Evolutionary conservation across 768 basidiomycete genomes (phyloP).

Genomic region (Inosperma sp.): DNA sequence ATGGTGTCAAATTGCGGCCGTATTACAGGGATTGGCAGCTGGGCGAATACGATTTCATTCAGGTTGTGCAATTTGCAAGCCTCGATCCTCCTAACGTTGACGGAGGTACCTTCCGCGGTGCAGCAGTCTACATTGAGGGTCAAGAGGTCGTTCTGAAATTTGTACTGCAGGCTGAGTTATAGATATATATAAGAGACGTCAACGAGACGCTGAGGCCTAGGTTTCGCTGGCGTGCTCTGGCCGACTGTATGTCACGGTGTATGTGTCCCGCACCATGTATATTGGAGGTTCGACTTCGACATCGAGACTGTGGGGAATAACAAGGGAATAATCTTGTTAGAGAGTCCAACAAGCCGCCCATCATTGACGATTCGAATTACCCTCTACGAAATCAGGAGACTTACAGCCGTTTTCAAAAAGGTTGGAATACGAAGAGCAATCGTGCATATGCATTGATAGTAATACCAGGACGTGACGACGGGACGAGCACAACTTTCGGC

Average conservation of each 20-base stretch:
- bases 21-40: not conserved
- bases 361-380: not conserved
- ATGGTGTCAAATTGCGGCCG: not conserved
- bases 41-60: not conserved
- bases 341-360: not conserved
- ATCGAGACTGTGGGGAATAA: not conserved
- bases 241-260: not conserved
- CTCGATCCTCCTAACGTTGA: not conserved
- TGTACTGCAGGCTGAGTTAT: not conserved
- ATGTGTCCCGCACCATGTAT: not conserved
- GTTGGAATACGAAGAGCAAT: not conserved
- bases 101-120: not conserved
- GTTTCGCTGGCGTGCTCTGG: not conserved
- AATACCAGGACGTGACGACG: not conserved
- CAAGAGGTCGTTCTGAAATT: not conserved
- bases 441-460: not conserved
- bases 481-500: not conserved
- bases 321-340: not conserved
- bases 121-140: not conserved
- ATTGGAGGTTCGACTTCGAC: constrained; percentile 1
- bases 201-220: not conserved
- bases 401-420: not conserved
- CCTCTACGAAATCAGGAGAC: not conserved
- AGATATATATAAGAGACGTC: not conserved
- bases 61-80: not conserved